phyloP scores from a whole-genome alignment of 164 flowering plant species.

The Vitis cinerea region DNA sequence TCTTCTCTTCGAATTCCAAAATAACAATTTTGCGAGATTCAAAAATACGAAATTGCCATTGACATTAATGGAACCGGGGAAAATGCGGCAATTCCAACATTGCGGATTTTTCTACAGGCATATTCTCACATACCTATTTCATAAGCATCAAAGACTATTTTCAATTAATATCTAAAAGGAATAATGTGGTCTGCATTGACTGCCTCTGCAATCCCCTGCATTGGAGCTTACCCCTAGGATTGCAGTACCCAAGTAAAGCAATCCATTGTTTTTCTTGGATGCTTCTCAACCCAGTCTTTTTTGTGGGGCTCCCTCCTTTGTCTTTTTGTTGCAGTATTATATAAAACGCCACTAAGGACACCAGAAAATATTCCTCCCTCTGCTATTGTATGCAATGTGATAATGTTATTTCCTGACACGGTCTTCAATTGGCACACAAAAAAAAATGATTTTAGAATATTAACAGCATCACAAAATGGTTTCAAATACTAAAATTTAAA shows the following conservation, averaged over 20 bases:
- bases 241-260: constrained; percentile 7
- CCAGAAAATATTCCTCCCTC: neutral
- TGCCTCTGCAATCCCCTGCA: neutral
- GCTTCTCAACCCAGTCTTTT: neutral
- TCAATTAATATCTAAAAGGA: neutral
- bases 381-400: neutral
- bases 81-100: neutral
- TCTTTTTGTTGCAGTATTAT: neutral
- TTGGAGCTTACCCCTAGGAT: constrained; percentile 19
- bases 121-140: neutral
- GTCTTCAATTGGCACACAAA: neutral
- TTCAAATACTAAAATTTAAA: no score
- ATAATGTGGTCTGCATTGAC: neutral
- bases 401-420: constrained; percentile 2
- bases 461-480: no score
- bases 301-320: constrained; percentile 7
- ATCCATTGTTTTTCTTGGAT: neutral
- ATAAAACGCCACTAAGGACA: neutral
- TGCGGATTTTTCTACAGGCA: neutral
- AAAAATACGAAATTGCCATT: no score
- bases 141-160: no score
- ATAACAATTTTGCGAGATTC: neutral
- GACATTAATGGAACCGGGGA: neutral
- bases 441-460: no score
- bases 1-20: neutral